phyloP scores from a whole-genome alignment of 208 protist genomes.

The Acanthamoeba culbertsoni region DNA sequence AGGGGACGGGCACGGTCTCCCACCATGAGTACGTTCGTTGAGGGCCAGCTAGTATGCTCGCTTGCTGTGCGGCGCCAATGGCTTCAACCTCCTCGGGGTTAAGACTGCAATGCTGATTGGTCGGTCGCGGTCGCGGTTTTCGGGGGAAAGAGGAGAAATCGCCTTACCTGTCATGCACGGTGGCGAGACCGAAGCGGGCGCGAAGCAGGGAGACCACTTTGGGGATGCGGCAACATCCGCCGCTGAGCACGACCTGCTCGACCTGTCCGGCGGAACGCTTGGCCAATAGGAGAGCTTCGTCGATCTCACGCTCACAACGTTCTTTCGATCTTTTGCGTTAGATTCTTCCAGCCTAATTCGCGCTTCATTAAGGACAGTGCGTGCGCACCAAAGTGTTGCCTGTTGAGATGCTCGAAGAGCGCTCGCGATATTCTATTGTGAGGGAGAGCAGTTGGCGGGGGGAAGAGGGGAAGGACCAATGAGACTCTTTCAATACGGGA shows the following conservation, averaged over 20 bases:
- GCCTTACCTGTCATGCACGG: not conserved
- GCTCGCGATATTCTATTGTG: constrained; percentile 93
- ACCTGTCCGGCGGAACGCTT: not conserved
- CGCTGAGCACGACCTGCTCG: not conserved
- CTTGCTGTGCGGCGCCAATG: not conserved
- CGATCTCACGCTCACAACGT: not conserved
- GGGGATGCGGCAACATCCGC: not conserved
- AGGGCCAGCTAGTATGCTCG: not conserved
- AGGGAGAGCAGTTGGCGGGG: too few relatives aligned
- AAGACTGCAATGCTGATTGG: not conserved
- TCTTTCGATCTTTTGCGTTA: not conserved
- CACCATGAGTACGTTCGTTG: not conserved
- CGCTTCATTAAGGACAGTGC: not conserved
- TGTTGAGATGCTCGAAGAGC: constrained; percentile 95
- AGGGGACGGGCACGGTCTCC: not conserved
- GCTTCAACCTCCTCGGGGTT: not conserved
- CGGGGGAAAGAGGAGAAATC: not conserved
- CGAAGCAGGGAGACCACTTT: not conserved
- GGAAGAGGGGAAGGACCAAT: not conserved
- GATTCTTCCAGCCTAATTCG: not conserved
- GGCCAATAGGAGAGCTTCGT: not conserved
- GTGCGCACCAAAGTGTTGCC: constrained; percentile 89
- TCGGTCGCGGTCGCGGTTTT: not conserved
- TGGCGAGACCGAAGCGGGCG: not conserved
- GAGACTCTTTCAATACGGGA: too few relatives aligned